These are phyloP conservation scores for Graphiopsis chlorocephala DNA, from an alignment of 2,329 filamentous ascomycete species.

Conservation along the genomic window DNA sequence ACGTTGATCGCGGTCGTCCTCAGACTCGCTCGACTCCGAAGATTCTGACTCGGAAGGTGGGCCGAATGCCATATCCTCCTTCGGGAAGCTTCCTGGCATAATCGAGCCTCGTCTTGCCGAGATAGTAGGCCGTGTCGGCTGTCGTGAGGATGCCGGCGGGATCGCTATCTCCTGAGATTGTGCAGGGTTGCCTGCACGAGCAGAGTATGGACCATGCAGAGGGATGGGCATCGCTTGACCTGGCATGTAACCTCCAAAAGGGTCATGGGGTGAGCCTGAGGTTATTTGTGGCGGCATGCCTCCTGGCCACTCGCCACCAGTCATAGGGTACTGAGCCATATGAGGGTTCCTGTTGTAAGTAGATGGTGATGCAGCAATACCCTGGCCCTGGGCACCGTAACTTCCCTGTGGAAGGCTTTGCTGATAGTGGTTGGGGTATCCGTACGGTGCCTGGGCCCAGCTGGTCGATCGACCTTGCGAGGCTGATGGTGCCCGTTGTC, in stretches of 20 bases:
- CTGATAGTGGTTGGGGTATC: not conserved
- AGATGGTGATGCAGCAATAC: conserved; percentile 29
- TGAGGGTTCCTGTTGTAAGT: conserved; percentile 21
- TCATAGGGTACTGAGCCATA: conserved; percentile 8
- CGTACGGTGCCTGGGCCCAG: conserved; percentile 18
- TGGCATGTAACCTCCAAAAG: conserved; percentile 2
- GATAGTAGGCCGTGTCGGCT: not conserved
- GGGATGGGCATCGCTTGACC: not conserved
- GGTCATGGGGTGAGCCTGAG: conserved; percentile 2
- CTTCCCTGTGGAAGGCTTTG: not conserved
- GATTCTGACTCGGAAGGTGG: conserved; percentile 6
- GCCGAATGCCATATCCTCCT: not conserved
- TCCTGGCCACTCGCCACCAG: not conserved
- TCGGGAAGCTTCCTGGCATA: conserved; percentile 14
- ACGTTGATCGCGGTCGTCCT: not conserved
- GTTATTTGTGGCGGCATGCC: conserved; percentile 19
- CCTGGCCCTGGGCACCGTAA: conserved; percentile 18
- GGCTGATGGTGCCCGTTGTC: conserved; percentile 19
- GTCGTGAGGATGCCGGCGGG: not conserved
- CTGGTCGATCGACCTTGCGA: conserved; percentile 25
- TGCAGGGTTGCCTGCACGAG: conserved; percentile 24
- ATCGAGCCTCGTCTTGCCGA: conserved; percentile 5
- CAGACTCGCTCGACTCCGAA: conserved; percentile 3
- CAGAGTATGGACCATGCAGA: conserved; percentile 24
- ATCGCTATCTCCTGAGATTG: conserved; percentile 16